phyloP scores from a whole-genome alignment of 768 basidiomycete genomes.

The Hericium rajendrae region DNA sequence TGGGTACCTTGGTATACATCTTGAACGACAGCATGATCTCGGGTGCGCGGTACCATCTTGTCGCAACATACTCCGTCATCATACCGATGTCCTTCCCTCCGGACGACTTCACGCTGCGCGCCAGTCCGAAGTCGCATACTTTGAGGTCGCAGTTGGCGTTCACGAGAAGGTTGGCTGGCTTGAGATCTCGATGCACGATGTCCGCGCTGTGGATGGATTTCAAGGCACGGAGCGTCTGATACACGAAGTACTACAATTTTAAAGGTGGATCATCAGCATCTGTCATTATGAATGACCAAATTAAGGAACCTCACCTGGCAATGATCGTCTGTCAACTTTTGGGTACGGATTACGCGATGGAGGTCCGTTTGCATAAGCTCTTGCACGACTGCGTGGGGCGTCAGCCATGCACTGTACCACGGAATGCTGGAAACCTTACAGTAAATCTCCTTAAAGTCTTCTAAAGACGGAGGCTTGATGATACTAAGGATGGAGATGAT shows the following conservation, averaged over 20 bases:
- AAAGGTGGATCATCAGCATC: conserved; percentile 7
- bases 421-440: conserved; percentile 31
- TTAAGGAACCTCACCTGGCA: conserved; percentile 43
- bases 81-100: conserved; percentile 55
- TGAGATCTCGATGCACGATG: conserved; percentile 70
- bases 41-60: conserved; percentile 87
- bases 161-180: conserved; percentile 80
- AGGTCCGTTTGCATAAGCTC: conserved; percentile 88
- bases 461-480: conserved; percentile 65
- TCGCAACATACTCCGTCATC: conserved; percentile 85
- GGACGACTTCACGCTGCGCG: conserved; percentile 53
- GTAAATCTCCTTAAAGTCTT: conserved; percentile 82
- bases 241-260: conserved; percentile 58
- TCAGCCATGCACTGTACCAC: background rate
- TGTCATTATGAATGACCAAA: background rate
- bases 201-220: conserved; percentile 86
- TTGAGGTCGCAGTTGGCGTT: conserved; percentile 89
- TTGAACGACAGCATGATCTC: conserved; percentile 95
- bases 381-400: conserved; percentile 51
- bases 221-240: conserved; percentile 77
- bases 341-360: conserved; percentile 86
- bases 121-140: conserved; percentile 84
- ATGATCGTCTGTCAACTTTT: conserved; percentile 86
- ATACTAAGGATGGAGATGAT: conserved; percentile 92
- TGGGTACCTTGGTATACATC: conserved; percentile 65